Percentiles rank a stretch among this genome's conserved stretches.
These are phyloP conservation scores for Ganoderma resinaceum DNA, from an alignment of 1,284 basidiomycete genomes.

Conservation along the genomic window DNA sequence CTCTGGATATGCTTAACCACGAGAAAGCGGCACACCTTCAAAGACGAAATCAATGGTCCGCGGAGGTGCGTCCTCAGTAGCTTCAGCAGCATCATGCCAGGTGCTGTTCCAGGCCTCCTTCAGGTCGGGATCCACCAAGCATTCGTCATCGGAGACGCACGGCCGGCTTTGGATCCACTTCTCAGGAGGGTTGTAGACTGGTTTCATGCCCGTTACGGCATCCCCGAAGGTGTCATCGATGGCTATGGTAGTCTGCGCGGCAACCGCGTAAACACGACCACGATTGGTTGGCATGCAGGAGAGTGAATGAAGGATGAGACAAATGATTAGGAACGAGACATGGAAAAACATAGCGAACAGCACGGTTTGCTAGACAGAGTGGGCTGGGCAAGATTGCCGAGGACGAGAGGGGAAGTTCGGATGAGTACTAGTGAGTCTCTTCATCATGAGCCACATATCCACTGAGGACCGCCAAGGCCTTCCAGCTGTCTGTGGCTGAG, in stretches of 20 bases:
- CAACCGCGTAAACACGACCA: constrained; percentile 12
- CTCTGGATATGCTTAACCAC: background rate
- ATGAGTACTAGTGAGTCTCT: background rate
- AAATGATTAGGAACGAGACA: background rate
- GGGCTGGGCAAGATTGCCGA: constrained; percentile 2
- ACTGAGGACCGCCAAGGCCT: background rate
- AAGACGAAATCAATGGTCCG: constrained; percentile 28
- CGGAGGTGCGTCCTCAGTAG: constrained; percentile 15
- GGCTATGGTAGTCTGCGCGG: constrained; percentile 12
- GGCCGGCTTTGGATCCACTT: constrained; percentile 21
- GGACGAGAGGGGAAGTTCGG: background rate
- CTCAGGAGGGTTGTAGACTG: constrained; percentile 19
- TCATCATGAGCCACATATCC: constrained; percentile 5
- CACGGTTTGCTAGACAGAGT: background rate
- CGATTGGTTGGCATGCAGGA: constrained; percentile 8
- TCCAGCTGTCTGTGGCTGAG: constrained; percentile 5
- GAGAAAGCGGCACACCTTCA: constrained; percentile 21
- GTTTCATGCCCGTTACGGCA: constrained; percentile 21
- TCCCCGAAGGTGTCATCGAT: constrained; percentile 31
- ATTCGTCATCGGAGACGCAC: constrained; percentile 12
- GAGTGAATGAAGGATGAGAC: constrained; percentile 6
- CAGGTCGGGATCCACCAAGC: constrained; percentile 21
- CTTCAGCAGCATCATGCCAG: constrained; percentile 25
- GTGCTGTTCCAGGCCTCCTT: constrained; percentile 19
- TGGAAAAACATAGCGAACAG: background rate